Percentiles rank a stretch among this genome's conserved stretches.
phyloP scores from a whole-genome alignment of 2,329 filamentous ascomycete genomes.

The Diaporthe sp. region DNA sequence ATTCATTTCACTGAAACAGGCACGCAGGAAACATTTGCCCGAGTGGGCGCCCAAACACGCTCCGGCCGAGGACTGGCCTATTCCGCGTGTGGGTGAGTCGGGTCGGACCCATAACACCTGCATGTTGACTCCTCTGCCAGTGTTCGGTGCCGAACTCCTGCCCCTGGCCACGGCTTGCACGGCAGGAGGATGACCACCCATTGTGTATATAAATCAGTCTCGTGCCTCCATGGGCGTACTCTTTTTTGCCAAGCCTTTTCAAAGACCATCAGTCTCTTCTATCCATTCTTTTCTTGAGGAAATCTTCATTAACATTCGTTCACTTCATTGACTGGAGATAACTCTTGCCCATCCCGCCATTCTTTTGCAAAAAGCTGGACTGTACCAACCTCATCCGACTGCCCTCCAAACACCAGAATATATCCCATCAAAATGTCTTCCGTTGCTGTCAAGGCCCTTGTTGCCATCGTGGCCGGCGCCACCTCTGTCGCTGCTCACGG shows the following conservation, averaged over 20 bases:
- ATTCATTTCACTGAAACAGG: conserved; percentile 37
- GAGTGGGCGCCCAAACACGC: background rate
- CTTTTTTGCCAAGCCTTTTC: conserved; percentile 2
- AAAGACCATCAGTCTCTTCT: conserved; percentile 19
- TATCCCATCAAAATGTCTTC: conserved; percentile 31
- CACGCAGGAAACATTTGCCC: conserved; percentile 32
- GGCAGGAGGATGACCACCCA: background rate
- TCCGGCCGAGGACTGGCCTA: background rate
- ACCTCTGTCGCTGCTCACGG: conserved; percentile 48
- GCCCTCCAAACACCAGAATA: background rate
- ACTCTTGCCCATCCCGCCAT: background rate
- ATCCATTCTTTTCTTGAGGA: conserved; percentile 25
- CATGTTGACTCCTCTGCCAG: background rate
- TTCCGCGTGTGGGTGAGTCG: background rate
- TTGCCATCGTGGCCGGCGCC: conserved; percentile 42
- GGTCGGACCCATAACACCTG: conserved; percentile 4
- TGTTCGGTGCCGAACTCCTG: background rate
- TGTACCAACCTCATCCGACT: background rate
- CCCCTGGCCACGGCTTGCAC: background rate
- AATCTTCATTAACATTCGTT: conserved; percentile 36
- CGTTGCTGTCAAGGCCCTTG: conserved; percentile 16
- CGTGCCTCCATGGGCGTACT: background rate
- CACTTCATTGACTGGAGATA: conserved; percentile 42
- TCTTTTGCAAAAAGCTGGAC: conserved; percentile 35
- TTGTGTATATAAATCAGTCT: conserved; percentile 32